These are phyloP conservation scores for Talaromyces atroroseus DNA, from an alignment of 2,329 filamentous ascomycete species.

Conservation along the genomic window DNA sequence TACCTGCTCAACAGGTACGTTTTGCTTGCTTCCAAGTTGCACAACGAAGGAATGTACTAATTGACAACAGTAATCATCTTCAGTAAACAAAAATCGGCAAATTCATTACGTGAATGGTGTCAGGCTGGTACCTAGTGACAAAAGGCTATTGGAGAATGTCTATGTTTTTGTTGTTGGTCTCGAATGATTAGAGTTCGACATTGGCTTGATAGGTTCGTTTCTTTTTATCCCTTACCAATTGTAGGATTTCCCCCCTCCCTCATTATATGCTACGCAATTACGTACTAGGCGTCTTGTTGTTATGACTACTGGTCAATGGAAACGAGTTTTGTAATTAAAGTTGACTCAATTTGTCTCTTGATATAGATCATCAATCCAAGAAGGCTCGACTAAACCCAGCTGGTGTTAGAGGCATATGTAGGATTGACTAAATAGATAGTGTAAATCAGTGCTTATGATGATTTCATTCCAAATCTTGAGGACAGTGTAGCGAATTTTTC, in stretches of 20 bases:
- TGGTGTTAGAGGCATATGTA: not conserved
- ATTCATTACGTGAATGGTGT: not conserved
- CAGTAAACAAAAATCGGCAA: not conserved
- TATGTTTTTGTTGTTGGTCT: not conserved
- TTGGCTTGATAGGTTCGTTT: conserved; percentile 1
- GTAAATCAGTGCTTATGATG: conserved; percentile 13
- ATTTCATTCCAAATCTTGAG: conserved; percentile 65
- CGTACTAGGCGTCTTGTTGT: not conserved
- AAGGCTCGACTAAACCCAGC: not conserved
- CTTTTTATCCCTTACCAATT: not conserved
- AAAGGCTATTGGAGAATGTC: not conserved
- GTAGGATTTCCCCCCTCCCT: not conserved
- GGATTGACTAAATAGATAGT: not conserved
- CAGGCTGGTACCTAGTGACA: not conserved
- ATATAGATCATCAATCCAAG: not conserved
- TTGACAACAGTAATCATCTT: not conserved
- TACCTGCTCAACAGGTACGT: conserved; percentile 77
- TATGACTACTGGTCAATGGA: conserved; percentile 6
- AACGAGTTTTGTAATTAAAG: conserved; percentile 7
- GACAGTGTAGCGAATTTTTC: conserved; percentile 67
- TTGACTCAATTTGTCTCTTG: not conserved
- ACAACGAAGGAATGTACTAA: not conserved
- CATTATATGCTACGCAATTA: conserved; percentile 2
- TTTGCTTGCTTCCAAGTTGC: not conserved
- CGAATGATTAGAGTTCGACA: not conserved